Evolutionary conservation across 805 yeast genomes (phyloP).

Genomic region (Wickerhamomyces rabaulensis): DNA sequence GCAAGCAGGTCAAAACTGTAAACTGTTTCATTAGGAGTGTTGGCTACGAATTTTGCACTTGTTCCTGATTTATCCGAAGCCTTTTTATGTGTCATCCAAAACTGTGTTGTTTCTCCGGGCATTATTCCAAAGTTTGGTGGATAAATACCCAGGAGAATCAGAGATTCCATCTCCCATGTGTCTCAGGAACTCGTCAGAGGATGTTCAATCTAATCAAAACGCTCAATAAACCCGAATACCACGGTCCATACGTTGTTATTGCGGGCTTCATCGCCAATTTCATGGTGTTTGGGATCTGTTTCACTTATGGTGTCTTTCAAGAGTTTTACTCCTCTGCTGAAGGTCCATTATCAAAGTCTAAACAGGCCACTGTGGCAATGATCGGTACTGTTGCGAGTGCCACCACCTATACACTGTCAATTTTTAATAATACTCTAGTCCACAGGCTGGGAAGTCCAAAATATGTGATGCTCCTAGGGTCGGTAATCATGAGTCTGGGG

Average conservation of each 20-base stretch:
- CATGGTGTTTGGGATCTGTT: slow-evolving; percentile 31
- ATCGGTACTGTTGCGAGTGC: slow-evolving; percentile 31
- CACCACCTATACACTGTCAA: slow-evolving; percentile 26
- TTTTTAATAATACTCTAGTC: slow-evolving; percentile 22
- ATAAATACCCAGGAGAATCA: too few relatives aligned
- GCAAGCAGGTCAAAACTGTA: too few relatives aligned
- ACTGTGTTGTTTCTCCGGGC: background rate
- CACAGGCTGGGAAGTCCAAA: slow-evolving; percentile 16
- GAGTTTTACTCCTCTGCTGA: slow-evolving; percentile 27
- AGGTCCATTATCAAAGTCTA: slow-evolving; percentile 25
- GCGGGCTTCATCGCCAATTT: slow-evolving; percentile 25
- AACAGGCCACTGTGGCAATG: slow-evolving; percentile 27
- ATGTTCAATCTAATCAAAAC: background rate
- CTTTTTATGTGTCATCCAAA: background rate
- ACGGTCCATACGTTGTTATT: slow-evolving; percentile 5
- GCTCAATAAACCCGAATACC: background rate
- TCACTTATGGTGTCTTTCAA: slow-evolving; percentile 34
- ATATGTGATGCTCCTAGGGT: slow-evolving; percentile 26
- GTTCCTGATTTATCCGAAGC: background rate
- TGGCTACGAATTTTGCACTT: too few relatives aligned
- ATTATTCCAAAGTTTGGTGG: too few relatives aligned
- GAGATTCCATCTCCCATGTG: too few relatives aligned
- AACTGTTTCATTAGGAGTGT: too few relatives aligned
- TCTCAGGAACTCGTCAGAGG: background rate
- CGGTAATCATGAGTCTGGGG: slow-evolving; percentile 25